phyloP scores from a whole-genome alignment of 345 rosid species.

The Heritiera fomes region DNA sequence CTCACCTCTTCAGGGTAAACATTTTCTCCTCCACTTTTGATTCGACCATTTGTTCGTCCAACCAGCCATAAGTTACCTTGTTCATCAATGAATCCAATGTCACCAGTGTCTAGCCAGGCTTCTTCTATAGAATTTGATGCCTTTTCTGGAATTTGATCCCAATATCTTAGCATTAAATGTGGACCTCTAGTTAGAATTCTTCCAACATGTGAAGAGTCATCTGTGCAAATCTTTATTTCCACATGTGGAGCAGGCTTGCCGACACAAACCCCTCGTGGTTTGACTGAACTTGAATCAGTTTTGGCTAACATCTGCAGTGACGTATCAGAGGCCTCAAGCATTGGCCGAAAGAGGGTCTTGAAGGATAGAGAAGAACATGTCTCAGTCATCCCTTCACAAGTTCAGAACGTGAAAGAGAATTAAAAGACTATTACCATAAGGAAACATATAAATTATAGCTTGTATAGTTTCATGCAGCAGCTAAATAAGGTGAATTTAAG shows the following conservation, averaged over 20 bases:
- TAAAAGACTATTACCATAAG: background rate
- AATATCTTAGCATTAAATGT: conserved; percentile 74
- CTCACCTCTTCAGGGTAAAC: conserved; percentile 88
- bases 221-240: conserved; percentile 50
- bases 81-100: conserved; percentile 61
- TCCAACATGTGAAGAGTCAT: conserved; percentile 49
- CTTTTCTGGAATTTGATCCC: conserved; percentile 44
- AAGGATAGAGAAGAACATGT: conserved; percentile 79
- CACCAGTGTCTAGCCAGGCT: conserved; percentile 85
- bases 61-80: conserved; percentile 73
- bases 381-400: conserved; percentile 78
- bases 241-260: conserved; percentile 87
- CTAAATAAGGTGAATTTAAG: background rate
- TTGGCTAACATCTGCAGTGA: conserved; percentile 23
- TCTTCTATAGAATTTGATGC: conserved; percentile 28
- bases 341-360: conserved; percentile 57
- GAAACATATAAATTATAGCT: background rate
- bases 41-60: conserved; percentile 68
- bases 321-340: conserved; percentile 25
- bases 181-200: conserved; percentile 79
- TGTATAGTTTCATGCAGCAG: background rate
- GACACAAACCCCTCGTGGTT: conserved; percentile 62
- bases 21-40: conserved; percentile 88
- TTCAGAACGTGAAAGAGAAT: background rate
- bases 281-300: conserved; percentile 16